Percentiles rank a stretch among this genome's conserved stretches.
Evolutionary conservation across 2,329 filamentous ascomycete species (phyloP).

Genomic region (Penicillium rolfsii): DNA sequence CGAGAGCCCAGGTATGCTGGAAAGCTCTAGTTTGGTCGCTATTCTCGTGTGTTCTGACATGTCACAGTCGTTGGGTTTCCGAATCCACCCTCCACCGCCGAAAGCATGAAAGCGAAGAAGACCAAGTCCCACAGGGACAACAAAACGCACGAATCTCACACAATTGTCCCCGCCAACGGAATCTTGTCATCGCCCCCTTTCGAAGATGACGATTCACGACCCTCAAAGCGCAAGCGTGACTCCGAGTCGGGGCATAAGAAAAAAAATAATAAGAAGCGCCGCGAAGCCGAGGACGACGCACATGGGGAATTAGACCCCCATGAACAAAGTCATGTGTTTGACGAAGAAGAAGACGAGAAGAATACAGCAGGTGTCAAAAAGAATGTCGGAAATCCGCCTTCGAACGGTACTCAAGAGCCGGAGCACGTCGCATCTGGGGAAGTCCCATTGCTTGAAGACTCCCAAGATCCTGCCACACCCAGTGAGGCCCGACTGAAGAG

Average conservation of each 20-base stretch:
- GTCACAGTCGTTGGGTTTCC: slow-evolving; percentile 8
- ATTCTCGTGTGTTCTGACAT: slow-evolving; percentile 1
- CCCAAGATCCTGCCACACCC: background rate
- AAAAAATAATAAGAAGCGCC: slow-evolving; percentile 15
- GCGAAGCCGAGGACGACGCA: slow-evolving; percentile 12
- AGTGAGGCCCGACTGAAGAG: slow-evolving; percentile 6
- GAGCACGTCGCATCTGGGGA: background rate
- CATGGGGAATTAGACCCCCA: slow-evolving; percentile 5
- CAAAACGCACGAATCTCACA: background rate
- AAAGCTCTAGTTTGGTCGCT: background rate
- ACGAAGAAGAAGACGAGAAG: background rate
- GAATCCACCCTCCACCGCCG: background rate
- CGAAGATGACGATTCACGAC: slow-evolving; percentile 17
- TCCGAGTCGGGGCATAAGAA: slow-evolving; percentile 18
- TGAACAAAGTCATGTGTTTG: background rate
- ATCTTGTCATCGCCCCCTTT: background rate
- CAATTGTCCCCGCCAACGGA: slow-evolving; percentile 5
- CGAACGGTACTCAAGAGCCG: slow-evolving; percentile 2
- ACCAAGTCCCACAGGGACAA: slow-evolving; percentile 15
- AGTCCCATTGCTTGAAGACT: background rate
- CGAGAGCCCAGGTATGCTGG: slow-evolving; percentile 7
- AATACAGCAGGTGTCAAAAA: background rate
- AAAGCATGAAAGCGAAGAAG: slow-evolving; percentile 13
- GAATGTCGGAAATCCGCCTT: background rate
- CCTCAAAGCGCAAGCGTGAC: slow-evolving; percentile 35